A percentile compares a stretch with the other conserved stretches of the same genome.
These are phyloP conservation scores for Oropetium thomaeum DNA, from an alignment of 176 grass and related monocot genomes.

Conservation along the genomic window DNA sequence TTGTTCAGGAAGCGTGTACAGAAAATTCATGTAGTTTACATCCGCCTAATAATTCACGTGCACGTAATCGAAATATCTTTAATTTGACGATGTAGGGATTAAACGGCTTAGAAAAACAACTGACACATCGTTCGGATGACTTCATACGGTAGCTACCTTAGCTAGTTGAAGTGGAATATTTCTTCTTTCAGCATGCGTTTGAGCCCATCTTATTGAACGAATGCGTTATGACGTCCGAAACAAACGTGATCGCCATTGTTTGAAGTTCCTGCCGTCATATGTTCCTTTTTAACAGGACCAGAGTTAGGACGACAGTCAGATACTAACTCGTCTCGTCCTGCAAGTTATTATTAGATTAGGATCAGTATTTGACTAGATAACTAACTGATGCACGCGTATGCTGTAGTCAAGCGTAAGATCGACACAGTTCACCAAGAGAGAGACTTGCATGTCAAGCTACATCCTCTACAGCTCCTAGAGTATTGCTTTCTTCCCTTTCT, in stretches of 20 bases:
- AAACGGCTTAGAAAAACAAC: too few relatives aligned
- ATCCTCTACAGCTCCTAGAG: not conserved
- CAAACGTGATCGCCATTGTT: constrained; percentile 7
- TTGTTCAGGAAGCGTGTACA: constrained; percentile 15
- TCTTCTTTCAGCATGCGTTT: not conserved
- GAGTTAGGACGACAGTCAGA: not conserved
- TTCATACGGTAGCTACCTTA: not conserved
- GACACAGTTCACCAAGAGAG: constrained; percentile 8
- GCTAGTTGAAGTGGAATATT: too few relatives aligned
- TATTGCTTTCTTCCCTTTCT: not conserved
- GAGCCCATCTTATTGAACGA: not conserved
- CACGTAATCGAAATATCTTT: too few relatives aligned
- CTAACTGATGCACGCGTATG: not conserved
- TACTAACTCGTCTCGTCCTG: constrained; percentile 16
- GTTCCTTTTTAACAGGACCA: constrained; percentile 26
- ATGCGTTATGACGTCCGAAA: constrained; percentile 26
- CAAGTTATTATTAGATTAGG: constrained; percentile 14
- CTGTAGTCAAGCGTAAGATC: constrained; percentile 17
- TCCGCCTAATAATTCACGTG: too few relatives aligned
- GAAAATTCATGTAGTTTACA: not conserved
- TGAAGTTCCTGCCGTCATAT: constrained; percentile 24
- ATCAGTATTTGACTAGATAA: constrained; percentile 4
- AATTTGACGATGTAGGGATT: too few relatives aligned
- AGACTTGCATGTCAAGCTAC: constrained; percentile 34
- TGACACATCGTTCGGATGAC: not conserved